Base-by-base conservation (phyloP, 202 grass and related monocot genomes). In the Zoysia matrella region DNA sequence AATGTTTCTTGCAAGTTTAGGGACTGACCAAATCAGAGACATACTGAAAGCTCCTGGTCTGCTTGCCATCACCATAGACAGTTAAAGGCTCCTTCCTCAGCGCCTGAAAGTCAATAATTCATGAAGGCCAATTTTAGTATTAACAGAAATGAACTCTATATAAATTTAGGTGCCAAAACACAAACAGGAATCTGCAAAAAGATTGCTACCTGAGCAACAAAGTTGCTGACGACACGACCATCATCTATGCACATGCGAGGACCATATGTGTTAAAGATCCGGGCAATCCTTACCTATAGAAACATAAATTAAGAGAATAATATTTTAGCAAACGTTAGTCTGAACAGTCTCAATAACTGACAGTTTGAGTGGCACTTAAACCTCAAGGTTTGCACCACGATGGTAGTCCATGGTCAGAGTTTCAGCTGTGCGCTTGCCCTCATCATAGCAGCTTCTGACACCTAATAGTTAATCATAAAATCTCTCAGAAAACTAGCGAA, bases 21-120 rank as follows among this genome's bases (percentile, higher is more conserved):
- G 22, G 22, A 22, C 22, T 22, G 22, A 22, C 22, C 22, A 22
- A 22, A 22, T 22, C 22, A 22, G 22, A 22, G 22, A 22, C 22
- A 22, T 92, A 94, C 55, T 94, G 92, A 88, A 94, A 94, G 78
- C 92, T 94, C 87, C 93, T 88, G 18, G 93, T 95, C 82, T 95
- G 90, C 66, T 95, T 95, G 52, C 93, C 93, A 90, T 95, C 85
- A 0, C 93, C 93, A 75, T 90, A 95, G 1, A 95, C 93, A 73
- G 93, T 95, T 88, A 92, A 81, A 75, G 93, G 87, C 56, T 92
- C 85, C 73, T 95, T 95, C 80, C 93, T 92, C 52, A 95, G 72
- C 0, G 93, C 88, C 93, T 95, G 81, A 65, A 83, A 79, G 56
- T 61, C 67, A 75, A 86, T 49, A 78, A 65, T 67, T 71, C 16